phyloP scores from a whole-genome alignment of 2,329 filamentous ascomycete genomes.

The Lecanosticta acicola region DNA sequence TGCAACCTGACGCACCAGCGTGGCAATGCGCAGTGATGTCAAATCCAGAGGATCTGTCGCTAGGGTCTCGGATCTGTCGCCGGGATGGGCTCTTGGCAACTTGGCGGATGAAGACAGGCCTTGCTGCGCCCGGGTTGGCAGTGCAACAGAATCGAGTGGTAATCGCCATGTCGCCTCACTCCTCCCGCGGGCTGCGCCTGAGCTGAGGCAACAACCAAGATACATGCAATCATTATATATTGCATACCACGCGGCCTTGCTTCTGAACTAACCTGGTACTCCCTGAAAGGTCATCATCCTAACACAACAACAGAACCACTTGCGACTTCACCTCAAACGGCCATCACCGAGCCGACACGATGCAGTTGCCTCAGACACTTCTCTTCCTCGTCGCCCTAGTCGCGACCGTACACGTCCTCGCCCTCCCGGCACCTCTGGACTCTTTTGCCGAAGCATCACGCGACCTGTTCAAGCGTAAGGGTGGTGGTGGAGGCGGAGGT shows the following conservation, averaged over 20 bases:
- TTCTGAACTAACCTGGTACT: no score
- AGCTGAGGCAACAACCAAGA: no score
- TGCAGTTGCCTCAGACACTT: constrained; percentile 27
- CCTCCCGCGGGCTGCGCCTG: not conserved
- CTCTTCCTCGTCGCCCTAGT: constrained; percentile 27
- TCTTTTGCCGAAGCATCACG: constrained; percentile 31
- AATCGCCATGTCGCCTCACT: not conserved
- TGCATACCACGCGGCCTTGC: no score
- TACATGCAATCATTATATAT: no score
- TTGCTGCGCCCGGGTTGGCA: not conserved
- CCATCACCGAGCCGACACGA: constrained; percentile 11
- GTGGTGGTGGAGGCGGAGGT: constrained; percentile 42
- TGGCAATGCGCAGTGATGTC: constrained; percentile 1
- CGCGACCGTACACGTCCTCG: constrained; percentile 30
- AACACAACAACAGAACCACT: not conserved
- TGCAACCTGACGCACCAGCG: not conserved
- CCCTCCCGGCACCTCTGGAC: constrained; percentile 25
- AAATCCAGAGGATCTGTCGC: not conserved
- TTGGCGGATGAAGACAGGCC: not conserved
- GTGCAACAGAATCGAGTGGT: not conserved
- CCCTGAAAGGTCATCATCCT: no score
- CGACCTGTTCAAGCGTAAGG: constrained; percentile 43
- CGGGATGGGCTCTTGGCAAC: not conserved
- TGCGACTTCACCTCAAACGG: not conserved
- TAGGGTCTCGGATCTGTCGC: not conserved